phyloP scores from a whole-genome alignment of 2,329 filamentous ascomycete species.

The Beauveria sp. region DNA sequence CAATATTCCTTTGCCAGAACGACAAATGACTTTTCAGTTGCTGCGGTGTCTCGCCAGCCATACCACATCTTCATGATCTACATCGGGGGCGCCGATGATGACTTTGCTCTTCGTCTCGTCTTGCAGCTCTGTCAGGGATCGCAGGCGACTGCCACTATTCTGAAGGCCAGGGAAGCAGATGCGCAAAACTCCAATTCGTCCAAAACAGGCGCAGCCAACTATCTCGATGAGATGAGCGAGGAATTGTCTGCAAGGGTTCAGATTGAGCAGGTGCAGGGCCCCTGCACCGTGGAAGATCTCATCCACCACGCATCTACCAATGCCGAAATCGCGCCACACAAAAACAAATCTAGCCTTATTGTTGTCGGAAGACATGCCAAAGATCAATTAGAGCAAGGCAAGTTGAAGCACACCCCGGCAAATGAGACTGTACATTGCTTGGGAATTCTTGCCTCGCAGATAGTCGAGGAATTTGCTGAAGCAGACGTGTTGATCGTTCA shows the following conservation, averaged over 20 bases:
- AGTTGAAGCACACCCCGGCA: slow-evolving; percentile 12
- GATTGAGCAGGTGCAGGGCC: slow-evolving; percentile 14
- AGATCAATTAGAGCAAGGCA: slow-evolving; percentile 16
- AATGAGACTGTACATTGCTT: slow-evolving; percentile 18
- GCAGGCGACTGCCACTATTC: slow-evolving; percentile 69
- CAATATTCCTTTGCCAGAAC: slow-evolving; percentile 51
- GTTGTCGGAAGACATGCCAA: slow-evolving; percentile 18
- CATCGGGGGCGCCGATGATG: slow-evolving; percentile 77
- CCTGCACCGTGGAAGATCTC: slow-evolving; percentile 18
- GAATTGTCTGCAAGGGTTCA: slow-evolving; percentile 15
- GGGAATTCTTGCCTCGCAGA: slow-evolving; percentile 17
- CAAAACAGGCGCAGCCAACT: slow-evolving; percentile 12
- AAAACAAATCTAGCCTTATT: slow-evolving; percentile 16
- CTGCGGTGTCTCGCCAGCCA: slow-evolving; percentile 56
- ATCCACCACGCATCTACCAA: slow-evolving; percentile 15
- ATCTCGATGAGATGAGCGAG: slow-evolving; percentile 9
- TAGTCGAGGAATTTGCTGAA: slow-evolving; percentile 17
- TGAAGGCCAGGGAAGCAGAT: slow-evolving; percentile 21
- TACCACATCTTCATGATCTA: slow-evolving; percentile 86
- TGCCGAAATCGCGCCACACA: not conserved
- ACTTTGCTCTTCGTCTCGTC: slow-evolving; percentile 69
- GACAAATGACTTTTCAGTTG: slow-evolving; percentile 46
- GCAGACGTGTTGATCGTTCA: slow-evolving; percentile 22
- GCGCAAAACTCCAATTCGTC: not conserved
- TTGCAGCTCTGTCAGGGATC: slow-evolving; percentile 76